phyloP scores from a whole-genome alignment of 768 basidiomycete genomes.

The Inosperma sp. region DNA sequence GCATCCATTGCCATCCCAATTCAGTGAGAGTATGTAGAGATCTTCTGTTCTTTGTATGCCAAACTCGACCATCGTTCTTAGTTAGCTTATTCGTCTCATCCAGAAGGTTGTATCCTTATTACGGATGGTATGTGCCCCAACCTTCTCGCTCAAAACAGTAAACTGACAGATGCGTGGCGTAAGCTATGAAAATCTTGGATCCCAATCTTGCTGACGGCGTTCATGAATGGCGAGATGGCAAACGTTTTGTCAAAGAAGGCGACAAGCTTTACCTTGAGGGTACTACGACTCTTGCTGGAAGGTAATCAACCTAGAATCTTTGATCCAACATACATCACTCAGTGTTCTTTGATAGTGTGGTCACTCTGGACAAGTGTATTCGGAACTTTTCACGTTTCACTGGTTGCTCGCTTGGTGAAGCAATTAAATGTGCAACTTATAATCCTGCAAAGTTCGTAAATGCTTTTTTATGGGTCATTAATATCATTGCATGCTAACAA shows the following conservation, averaged over 20 bases:
- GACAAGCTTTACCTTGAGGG: slow-evolving; percentile 78
- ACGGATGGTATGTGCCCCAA: slow-evolving; percentile 62
- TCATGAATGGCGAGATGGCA: slow-evolving; percentile 85
- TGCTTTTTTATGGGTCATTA: neutral
- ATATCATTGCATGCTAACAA: neutral
- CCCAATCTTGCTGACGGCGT: slow-evolving; percentile 78
- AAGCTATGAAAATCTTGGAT: slow-evolving; percentile 84
- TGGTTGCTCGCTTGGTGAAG: slow-evolving; percentile 75
- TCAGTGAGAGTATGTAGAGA: slow-evolving; percentile 65
- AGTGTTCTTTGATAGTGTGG: slow-evolving; percentile 44
- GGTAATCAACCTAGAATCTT: slow-evolving; percentile 37
- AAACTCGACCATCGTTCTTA: slow-evolving; percentile 25
- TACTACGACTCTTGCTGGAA: slow-evolving; percentile 84
- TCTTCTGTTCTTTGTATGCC: neutral
- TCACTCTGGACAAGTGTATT: slow-evolving; percentile 80
- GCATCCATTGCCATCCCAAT: slow-evolving; percentile 87
- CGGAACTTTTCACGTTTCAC: slow-evolving; percentile 83
- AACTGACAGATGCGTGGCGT: neutral
- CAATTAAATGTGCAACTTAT: slow-evolving; percentile 80
- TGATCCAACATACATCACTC: neutral
- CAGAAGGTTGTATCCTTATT: slow-evolving; percentile 82
- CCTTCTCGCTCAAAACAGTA: neutral
- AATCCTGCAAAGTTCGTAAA: slow-evolving; percentile 70
- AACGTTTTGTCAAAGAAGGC: slow-evolving; percentile 76
- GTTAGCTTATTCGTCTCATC: slow-evolving; percentile 80